Conservation (phyloP, 2,329 filamentous ascomycete species). For the Rutstroemia sp. region DNA sequence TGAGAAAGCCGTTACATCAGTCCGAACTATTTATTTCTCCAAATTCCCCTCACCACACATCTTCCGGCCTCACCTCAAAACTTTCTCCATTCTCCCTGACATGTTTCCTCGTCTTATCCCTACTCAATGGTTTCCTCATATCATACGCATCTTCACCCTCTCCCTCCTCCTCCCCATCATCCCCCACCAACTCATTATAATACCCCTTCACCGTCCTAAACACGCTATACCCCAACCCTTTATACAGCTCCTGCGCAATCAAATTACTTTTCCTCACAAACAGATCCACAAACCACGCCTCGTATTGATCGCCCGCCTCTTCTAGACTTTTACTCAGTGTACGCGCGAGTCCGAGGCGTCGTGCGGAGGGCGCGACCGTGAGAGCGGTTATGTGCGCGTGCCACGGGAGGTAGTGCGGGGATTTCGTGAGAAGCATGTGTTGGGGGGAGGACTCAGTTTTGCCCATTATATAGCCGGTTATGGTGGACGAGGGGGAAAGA, state of each 20-base stretch:
- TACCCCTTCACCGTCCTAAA: slow-evolving; percentile 86
- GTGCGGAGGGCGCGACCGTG: slow-evolving; percentile 80
- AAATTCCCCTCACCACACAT: slow-evolving; percentile 63
- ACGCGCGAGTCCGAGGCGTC: slow-evolving; percentile 80
- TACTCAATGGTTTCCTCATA: slow-evolving; percentile 86
- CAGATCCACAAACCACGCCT: slow-evolving; percentile 92
- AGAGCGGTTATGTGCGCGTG: slow-evolving; percentile 96
- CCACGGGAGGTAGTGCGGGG: slow-evolving; percentile 94
- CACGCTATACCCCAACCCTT: slow-evolving; percentile 84
- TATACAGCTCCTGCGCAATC: slow-evolving; percentile 82
- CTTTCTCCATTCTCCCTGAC: slow-evolving; percentile 74
- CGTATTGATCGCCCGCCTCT: slow-evolving; percentile 68
- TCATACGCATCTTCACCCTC: slow-evolving; percentile 92
- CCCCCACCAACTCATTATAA: slow-evolving; percentile 75
- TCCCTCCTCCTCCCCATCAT: slow-evolving; percentile 60
- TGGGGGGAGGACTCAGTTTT: slow-evolving; percentile 86
- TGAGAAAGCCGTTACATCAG: no score
- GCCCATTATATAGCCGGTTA: slow-evolving; percentile 96
- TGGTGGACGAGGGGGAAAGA: slow-evolving; percentile 76
- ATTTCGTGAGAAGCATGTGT: slow-evolving; percentile 63
- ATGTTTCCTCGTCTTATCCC: slow-evolving; percentile 70
- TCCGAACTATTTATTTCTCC: not conserved
- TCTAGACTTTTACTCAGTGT: slow-evolving; percentile 77
- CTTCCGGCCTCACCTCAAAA: slow-evolving; percentile 69
- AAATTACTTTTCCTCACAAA: slow-evolving; percentile 87